Evolutionary conservation across 257 asterid genomes (phyloP), one percentile per base, ranked within the genome.

Genomic region (Solanum sejunctum): DNA sequence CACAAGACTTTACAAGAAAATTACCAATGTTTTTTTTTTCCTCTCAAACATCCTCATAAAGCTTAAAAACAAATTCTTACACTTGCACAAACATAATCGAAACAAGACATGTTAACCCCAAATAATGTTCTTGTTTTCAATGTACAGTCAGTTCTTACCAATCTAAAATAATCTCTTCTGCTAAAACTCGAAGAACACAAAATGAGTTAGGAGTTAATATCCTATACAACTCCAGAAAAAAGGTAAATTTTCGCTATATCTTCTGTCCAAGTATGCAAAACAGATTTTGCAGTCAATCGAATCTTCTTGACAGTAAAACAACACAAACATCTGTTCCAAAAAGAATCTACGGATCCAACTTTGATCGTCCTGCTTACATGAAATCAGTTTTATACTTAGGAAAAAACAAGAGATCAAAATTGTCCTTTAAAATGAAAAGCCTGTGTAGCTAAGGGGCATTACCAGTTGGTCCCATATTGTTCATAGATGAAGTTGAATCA

Each of bases 181-280:
- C 91, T 92, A 95, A 93, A 95, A 95, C 73, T 89, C 94, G 94
- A 93, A 92, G 97, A 91, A 92, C 89, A 88, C 66, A 78, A 78
- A 78, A 88, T 89, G 86, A 84, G 96, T 91, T 89, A 90, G 88
- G 91, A 90, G 82, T 88, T 87, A 81, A 90, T 47, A 88, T 87
- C 92, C 96, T 94, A 93, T 93, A 93, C 93, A 92, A 82, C 88
- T 89, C 90, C 83, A 79, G 66, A 83, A 83, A 56, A 45, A 67
- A 86, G 51, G 82, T 75, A 75, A 56, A 87, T 85, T 83, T 86
- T 84, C 89, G 84, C 54, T 84, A 26, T 85, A 83, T 78, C 71
- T 69, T 72, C 81, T 67, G 87, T 71, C 90, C 85, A 84, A 32
- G 67, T 72, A 87, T 83, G 84, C 69, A 72, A 87, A 67, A 57